Percentiles rank a stretch among this genome's conserved stretches.
phyloP scores from a whole-genome alignment of 495 filamentous ascomycete species.

The Penicillium tannophilum region DNA sequence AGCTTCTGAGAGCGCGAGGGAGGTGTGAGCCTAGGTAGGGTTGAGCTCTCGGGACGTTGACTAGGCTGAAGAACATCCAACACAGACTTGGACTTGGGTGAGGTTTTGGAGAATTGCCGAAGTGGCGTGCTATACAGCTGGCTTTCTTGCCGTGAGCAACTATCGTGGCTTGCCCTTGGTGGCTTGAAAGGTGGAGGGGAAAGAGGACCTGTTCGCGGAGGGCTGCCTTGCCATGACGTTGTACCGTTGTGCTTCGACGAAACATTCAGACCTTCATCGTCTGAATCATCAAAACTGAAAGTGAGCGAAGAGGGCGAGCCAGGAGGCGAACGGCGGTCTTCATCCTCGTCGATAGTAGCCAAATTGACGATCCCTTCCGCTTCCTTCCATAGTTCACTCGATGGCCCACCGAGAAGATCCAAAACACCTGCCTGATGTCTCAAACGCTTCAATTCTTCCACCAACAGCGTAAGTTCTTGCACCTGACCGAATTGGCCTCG shows the following conservation, averaged over 20 bases:
- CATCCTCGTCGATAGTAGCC: slow-evolving; percentile 81
- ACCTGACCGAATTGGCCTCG: slow-evolving; percentile 86
- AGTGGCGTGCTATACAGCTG: slow-evolving; percentile 17
- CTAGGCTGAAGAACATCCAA: slow-evolving; percentile 82
- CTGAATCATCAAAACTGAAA: slow-evolving; percentile 60
- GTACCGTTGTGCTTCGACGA: slow-evolving; percentile 40
- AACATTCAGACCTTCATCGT: slow-evolving; percentile 55
- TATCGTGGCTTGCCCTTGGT: slow-evolving; percentile 31
- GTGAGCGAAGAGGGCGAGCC: slow-evolving; percentile 54
- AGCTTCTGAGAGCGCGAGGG: slow-evolving; percentile 66
- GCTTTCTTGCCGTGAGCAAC: slow-evolving; percentile 16
- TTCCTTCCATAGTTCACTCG: slow-evolving; percentile 74
- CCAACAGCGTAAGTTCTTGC: slow-evolving; percentile 77
- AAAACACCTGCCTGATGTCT: slow-evolving; percentile 64
- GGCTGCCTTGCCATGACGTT: slow-evolving; percentile 32
- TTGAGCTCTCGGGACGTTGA: slow-evolving; percentile 53
- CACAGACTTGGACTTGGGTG: slow-evolving; percentile 72
- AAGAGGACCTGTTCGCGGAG: slow-evolving; percentile 2
- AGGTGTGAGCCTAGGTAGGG: slow-evolving; percentile 39
- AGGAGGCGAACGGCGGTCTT: slow-evolving; percentile 50
- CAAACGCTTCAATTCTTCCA: slow-evolving; percentile 76
- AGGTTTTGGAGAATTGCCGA: slow-evolving; percentile 36
- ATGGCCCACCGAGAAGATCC: slow-evolving; percentile 62
- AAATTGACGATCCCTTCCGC: slow-evolving; percentile 86
- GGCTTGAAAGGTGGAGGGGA: slow-evolving; percentile 8